These are phyloP conservation scores for Xylariaceae sp. DNA, from an alignment of 2,329 filamentous ascomycete genomes.

Conservation along the genomic window DNA sequence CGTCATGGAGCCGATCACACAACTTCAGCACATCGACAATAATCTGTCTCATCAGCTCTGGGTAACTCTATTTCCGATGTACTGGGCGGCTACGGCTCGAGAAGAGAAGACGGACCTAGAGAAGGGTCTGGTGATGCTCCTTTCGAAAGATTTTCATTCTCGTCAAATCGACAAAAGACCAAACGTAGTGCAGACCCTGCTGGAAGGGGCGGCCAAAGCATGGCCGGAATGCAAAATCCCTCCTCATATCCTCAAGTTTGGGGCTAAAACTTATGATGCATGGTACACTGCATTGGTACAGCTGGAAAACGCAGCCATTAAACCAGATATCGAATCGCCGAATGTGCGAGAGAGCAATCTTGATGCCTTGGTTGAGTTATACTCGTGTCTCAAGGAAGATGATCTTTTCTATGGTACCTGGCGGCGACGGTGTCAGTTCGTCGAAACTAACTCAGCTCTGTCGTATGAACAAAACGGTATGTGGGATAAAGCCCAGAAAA, in stretches of 20 bases:
- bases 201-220: constrained; percentile 84
- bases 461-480: constrained; percentile 99
- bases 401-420: constrained; percentile 98
- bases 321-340: constrained; percentile 80
- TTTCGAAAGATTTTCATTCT: constrained; percentile 95
- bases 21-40: constrained; percentile 88
- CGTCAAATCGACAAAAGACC: constrained; percentile 93
- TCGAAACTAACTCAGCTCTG: constrained; percentile 94
- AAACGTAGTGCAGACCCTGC: constrained; percentile 90
- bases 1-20: constrained; percentile 83
- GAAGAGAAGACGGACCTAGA: constrained; percentile 91
- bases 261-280: constrained; percentile 89
- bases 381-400: constrained; percentile 87
- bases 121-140: constrained; percentile 82
- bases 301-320: constrained; percentile 85
- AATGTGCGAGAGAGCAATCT: constrained; percentile 90
- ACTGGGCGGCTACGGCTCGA: constrained; percentile 83
- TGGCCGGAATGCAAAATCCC: constrained; percentile 90
- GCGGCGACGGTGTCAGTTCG: constrained; percentile 91
- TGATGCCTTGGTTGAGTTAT: constrained; percentile 92
- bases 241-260: constrained; percentile 93
- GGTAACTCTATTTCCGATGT: constrained; percentile 88
- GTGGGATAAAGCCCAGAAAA: constrained; percentile 98
- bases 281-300: constrained; percentile 96
- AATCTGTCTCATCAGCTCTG: constrained; percentile 86